Evolutionary conservation across 2,329 filamentous ascomycete species (phyloP).

Genomic region (Ilyonectria destructans): DNA sequence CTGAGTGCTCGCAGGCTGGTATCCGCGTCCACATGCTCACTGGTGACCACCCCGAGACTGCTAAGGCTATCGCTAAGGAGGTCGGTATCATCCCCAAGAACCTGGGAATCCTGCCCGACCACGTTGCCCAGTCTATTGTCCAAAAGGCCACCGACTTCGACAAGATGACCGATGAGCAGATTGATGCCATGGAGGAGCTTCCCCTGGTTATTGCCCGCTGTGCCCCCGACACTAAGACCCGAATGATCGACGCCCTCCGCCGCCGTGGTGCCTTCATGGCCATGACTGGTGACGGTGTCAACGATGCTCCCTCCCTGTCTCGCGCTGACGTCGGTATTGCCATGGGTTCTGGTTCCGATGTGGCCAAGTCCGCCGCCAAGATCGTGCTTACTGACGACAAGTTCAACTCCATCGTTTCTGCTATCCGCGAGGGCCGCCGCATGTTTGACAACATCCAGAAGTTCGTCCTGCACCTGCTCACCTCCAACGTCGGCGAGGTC

Average conservation of each 20-base stretch:
- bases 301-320: conserved; percentile 87
- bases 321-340: conserved; percentile 89
- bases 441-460: conserved; percentile 95
- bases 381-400: conserved; percentile 92
- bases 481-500: conserved; percentile 88
- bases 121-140: conserved; percentile 79
- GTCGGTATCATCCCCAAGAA: conserved; percentile 83
- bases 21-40: conserved; percentile 90
- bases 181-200: conserved; percentile 82
- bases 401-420: conserved; percentile 88
- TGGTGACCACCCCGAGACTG: conserved; percentile 85
- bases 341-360: conserved; percentile 91
- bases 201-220: conserved; percentile 89
- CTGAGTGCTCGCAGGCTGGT: conserved; percentile 79
- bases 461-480: conserved; percentile 85
- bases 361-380: conserved; percentile 85
- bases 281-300: conserved; percentile 93
- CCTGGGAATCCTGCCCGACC: conserved; percentile 71
- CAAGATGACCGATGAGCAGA: conserved; percentile 80
- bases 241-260: conserved; percentile 91
- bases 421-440: conserved; percentile 85
- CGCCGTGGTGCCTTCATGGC: conserved; percentile 83
- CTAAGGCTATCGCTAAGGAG: conserved; percentile 83
- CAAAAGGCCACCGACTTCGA: conserved; percentile 87
- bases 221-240: conserved; percentile 88